These are phyloP conservation scores for Metschnikowia arizonensis DNA, from an alignment of 805 yeast genomes.

Conservation along the genomic window DNA sequence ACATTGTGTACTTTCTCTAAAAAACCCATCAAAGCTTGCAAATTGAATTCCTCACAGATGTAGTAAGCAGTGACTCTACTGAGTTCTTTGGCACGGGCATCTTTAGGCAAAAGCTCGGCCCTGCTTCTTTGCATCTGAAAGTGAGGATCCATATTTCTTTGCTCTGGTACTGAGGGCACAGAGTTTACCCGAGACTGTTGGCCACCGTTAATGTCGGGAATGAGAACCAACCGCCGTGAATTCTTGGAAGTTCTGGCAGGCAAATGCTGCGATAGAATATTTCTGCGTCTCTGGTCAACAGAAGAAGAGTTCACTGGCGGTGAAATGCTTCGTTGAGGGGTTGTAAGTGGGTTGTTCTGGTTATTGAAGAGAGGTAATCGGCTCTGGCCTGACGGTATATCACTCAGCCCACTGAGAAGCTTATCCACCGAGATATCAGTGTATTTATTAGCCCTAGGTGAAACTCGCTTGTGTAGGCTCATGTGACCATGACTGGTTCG, in stretches of 20 bases:
- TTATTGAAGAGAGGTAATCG: slow-evolving; percentile 34
- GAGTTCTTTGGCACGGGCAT: slow-evolving; percentile 55
- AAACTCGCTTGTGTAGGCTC: slow-evolving; percentile 14
- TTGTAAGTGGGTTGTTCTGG: slow-evolving; percentile 12
- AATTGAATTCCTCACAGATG: slow-evolving; percentile 76
- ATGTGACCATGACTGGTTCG: slow-evolving; percentile 17
- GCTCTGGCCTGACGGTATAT: slow-evolving; percentile 78
- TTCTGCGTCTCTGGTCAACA: slow-evolving; percentile 21
- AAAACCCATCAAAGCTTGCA: slow-evolving; percentile 60
- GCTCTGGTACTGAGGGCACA: slow-evolving; percentile 11
- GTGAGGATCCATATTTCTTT: slow-evolving; percentile 17
- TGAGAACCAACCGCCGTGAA: slow-evolving; percentile 78
- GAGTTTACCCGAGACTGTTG: slow-evolving; percentile 11
- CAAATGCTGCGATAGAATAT: slow-evolving; percentile 46
- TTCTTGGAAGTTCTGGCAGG: slow-evolving; percentile 81
- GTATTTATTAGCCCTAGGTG: slow-evolving; percentile 41
- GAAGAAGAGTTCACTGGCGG: slow-evolving; percentile 18
- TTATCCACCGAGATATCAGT: slow-evolving; percentile 80
- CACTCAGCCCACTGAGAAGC: slow-evolving; percentile 72
- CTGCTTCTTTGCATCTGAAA: slow-evolving; percentile 38
- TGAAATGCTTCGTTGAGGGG: slow-evolving; percentile 20
- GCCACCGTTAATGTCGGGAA: slow-evolving; percentile 56
- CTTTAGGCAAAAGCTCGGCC: slow-evolving; percentile 59
- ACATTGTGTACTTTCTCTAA: slow-evolving; percentile 71
- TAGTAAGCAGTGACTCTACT: slow-evolving; percentile 90